phyloP scores from a whole-genome alignment of 2,329 filamentous ascomycete species.

The Fusarium redolens region DNA sequence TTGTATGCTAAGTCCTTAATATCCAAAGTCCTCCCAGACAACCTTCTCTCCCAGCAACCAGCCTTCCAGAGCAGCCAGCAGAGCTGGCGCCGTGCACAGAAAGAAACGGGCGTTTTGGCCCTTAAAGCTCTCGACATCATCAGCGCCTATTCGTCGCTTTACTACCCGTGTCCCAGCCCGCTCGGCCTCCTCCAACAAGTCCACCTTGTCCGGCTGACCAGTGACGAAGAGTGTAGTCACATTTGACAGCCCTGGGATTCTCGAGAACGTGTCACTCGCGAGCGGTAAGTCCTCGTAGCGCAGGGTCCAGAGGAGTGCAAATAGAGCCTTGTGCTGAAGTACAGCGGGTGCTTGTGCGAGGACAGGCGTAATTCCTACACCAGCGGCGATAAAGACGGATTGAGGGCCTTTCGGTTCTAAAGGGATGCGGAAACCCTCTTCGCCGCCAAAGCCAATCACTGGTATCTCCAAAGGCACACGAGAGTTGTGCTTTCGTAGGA shows the following conservation, averaged over 20 bases:
- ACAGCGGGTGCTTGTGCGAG: constrained; percentile 71
- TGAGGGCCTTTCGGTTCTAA: constrained; percentile 37
- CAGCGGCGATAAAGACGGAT: constrained; percentile 76
- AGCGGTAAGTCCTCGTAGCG: constrained; percentile 70
- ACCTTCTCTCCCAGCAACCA: constrained; percentile 68
- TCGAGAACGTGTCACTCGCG: constrained; percentile 67
- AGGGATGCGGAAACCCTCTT: constrained; percentile 56
- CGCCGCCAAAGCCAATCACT: constrained; percentile 79
- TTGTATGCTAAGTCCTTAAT: constrained; percentile 51
- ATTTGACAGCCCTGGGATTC: constrained; percentile 61
- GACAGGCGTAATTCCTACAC: constrained; percentile 86
- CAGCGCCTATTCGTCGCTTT: constrained; percentile 52
- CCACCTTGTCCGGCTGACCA: constrained; percentile 51
- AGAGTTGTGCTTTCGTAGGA: constrained; percentile 70
- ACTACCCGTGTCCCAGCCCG: constrained; percentile 51
- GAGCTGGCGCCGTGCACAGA: constrained; percentile 59
- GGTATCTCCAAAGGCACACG: constrained; percentile 69
- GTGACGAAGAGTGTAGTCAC: constrained; percentile 75
- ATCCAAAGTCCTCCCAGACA: constrained; percentile 70
- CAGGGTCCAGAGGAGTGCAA: constrained; percentile 77
- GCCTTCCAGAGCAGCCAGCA: constrained; percentile 55
- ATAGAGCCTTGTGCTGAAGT: constrained; percentile 51
- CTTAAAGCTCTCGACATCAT: constrained; percentile 56
- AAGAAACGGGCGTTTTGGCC: constrained; percentile 61
- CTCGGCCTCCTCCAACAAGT: constrained; percentile 50